A percentile compares a stretch with the other conserved stretches of the same genome.
Evolutionary conservation across 495 filamentous ascomycete species (phyloP).

Genomic region (Melanomma pulvis-pyrius): DNA sequence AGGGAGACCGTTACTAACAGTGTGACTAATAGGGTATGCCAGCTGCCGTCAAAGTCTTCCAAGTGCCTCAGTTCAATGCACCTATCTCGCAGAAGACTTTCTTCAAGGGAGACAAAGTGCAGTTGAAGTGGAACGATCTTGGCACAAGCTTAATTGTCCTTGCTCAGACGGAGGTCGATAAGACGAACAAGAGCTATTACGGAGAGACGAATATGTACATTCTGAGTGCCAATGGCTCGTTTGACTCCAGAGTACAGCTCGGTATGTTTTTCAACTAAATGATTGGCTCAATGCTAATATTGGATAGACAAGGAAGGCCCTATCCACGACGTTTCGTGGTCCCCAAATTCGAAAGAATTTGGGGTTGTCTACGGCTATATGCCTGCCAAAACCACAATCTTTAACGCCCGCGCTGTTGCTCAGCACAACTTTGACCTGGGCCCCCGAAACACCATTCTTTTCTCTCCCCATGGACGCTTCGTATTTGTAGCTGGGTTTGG

Average conservation of each 20-base stretch:
- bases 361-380: constrained; percentile 97
- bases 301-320: constrained; percentile 88
- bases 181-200: constrained; percentile 97
- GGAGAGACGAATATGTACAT: constrained; percentile 98
- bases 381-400: constrained; percentile 96
- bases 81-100: constrained; percentile 96
- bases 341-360: constrained; percentile 93
- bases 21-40: constrained; percentile 71
- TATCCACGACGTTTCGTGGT: constrained; percentile 98
- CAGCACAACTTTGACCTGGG: constrained; percentile 80
- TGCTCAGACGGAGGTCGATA: constrained; percentile 97
- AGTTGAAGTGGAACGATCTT: constrained; percentile 93
- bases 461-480: constrained; percentile 92
- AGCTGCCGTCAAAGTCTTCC: constrained; percentile 89
- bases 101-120: constrained; percentile 98
- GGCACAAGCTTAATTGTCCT: constrained; percentile 92
- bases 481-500: constrained; percentile 95
- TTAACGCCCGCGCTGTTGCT: constrained; percentile 80
- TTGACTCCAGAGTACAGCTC: constrained; percentile 87
- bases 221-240: constrained; percentile 85
- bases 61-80: constrained; percentile 78
- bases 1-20: background rate
- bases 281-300: constrained; percentile 5
- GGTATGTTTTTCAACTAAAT: constrained; percentile 51
- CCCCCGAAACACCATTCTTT: constrained; percentile 91